Conservation (phyloP, 176 grass and related monocot species). For the Lolium perenne region DNA sequence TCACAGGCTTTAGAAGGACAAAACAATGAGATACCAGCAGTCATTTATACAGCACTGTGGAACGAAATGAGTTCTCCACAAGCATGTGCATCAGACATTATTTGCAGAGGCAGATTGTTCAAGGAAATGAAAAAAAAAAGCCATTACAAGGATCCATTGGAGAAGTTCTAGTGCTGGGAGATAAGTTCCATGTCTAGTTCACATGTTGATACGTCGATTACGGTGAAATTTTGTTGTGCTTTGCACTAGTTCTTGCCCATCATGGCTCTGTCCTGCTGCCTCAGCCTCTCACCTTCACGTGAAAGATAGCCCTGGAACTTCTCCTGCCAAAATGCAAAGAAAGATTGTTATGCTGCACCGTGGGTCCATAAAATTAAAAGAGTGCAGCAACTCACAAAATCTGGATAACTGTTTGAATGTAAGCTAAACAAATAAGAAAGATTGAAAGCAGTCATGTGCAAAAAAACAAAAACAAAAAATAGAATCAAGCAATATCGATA, state of each 20-base stretch:
- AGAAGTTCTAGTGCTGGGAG: background rate
- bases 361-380: background rate
- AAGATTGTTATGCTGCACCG: background rate
- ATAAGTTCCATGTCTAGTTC: background rate
- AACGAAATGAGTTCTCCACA: background rate
- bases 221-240: background rate
- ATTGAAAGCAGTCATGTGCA: too few relatives aligned
- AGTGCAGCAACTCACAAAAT: background rate
- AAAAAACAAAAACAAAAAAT: background rate
- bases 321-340: constrained; percentile 43
- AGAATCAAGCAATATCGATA: background rate
- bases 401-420: background rate
- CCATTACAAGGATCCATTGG: background rate
- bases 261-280: constrained; percentile 55
- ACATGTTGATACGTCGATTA: background rate
- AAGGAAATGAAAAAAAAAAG: background rate
- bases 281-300: constrained; percentile 59
- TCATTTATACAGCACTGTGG: background rate
- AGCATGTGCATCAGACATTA: background rate
- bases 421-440: background rate
- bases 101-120: background rate
- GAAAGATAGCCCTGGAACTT: constrained; percentile 58
- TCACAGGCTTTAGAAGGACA: background rate
- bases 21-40: background rate
- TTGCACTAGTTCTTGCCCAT: constrained; percentile 43